A percentile compares a stretch with the other conserved stretches of the same genome.
Evolutionary conservation across 805 yeast genomes (phyloP).

Genomic region (Lachancea meyersii): DNA sequence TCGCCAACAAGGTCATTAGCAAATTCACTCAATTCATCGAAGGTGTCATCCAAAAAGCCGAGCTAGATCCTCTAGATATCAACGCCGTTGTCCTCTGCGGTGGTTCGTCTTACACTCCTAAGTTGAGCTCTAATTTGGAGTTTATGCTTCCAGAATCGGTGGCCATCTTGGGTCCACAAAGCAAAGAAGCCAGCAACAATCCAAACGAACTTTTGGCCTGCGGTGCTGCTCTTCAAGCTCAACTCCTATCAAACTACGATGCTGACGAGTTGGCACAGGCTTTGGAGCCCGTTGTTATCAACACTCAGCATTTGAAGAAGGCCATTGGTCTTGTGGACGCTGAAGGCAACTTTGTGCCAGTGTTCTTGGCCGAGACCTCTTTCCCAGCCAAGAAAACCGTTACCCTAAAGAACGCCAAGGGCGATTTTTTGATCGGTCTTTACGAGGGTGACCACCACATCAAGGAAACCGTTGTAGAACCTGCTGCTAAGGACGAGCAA

Average conservation of each 20-base stretch:
- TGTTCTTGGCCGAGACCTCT: slow-evolving; percentile 79
- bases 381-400: slow-evolving; percentile 80
- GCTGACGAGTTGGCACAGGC: slow-evolving; percentile 78
- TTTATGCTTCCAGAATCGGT: slow-evolving; percentile 73
- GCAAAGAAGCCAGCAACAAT: slow-evolving; percentile 69
- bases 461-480: slow-evolving; percentile 74
- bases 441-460: slow-evolving; percentile 82
- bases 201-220: slow-evolving; percentile 88
- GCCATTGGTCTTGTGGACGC: slow-evolving; percentile 80
- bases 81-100: slow-evolving; percentile 91
- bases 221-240: slow-evolving; percentile 97
- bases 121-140: slow-evolving; percentile 70
- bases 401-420: slow-evolving; percentile 53
- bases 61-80: slow-evolving; percentile 74
- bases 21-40: slow-evolving; percentile 75
- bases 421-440: slow-evolving; percentile 60
- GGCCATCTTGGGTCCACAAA: slow-evolving; percentile 63
- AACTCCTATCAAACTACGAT: slow-evolving; percentile 73
- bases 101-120: slow-evolving; percentile 90
- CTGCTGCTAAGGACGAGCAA: slow-evolving; percentile 47
- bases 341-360: slow-evolving; percentile 63
- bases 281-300: slow-evolving; percentile 68
- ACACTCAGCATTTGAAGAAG: slow-evolving; percentile 78
- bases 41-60: slow-evolving; percentile 70
- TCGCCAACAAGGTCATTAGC: slow-evolving; percentile 69